phyloP scores from a whole-genome alignment of 345 rosid species.

The Clausena lansium region DNA sequence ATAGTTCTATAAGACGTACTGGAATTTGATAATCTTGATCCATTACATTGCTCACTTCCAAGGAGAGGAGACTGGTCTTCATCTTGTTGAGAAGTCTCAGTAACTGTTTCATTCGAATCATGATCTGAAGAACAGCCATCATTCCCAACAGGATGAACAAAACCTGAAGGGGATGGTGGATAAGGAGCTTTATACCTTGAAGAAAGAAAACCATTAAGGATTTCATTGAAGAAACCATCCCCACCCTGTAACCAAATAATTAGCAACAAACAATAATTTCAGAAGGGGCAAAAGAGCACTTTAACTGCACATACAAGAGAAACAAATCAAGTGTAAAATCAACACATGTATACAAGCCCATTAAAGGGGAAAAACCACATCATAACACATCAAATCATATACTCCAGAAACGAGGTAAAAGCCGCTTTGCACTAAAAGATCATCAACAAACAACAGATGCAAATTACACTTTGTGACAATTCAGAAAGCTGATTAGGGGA shows the following conservation, averaged over 20 bases:
- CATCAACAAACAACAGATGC: slow-evolving; percentile 5
- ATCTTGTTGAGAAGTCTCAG: slow-evolving; percentile 34
- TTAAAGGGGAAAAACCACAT: background rate
- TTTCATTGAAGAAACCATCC: slow-evolving; percentile 94
- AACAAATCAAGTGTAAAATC: slow-evolving; percentile 7
- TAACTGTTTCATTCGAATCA: slow-evolving; percentile 32
- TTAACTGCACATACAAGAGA: background rate
- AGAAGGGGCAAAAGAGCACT: background rate
- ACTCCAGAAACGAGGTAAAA: background rate
- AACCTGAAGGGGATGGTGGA: slow-evolving; percentile 74
- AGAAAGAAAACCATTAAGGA: slow-evolving; percentile 83
- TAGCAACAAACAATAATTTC: slow-evolving; percentile 6
- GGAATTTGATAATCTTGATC: slow-evolving; percentile 31
- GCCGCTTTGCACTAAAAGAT: slow-evolving; percentile 14
- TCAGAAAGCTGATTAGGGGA: background rate
- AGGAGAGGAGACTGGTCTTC: slow-evolving; percentile 57
- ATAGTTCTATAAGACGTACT: slow-evolving; percentile 30
- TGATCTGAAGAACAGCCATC: slow-evolving; percentile 30
- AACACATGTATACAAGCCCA: background rate
- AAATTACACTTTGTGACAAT: background rate
- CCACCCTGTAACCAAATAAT: slow-evolving; percentile 65
- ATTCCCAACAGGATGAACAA: slow-evolving; percentile 37
- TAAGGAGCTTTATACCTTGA: slow-evolving; percentile 74
- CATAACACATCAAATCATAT: background rate
- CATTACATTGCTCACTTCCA: slow-evolving; percentile 30